phyloP scores from a whole-genome alignment of 2,329 filamentous ascomycete genomes.

The Pseudogymnoascus sp. region DNA sequence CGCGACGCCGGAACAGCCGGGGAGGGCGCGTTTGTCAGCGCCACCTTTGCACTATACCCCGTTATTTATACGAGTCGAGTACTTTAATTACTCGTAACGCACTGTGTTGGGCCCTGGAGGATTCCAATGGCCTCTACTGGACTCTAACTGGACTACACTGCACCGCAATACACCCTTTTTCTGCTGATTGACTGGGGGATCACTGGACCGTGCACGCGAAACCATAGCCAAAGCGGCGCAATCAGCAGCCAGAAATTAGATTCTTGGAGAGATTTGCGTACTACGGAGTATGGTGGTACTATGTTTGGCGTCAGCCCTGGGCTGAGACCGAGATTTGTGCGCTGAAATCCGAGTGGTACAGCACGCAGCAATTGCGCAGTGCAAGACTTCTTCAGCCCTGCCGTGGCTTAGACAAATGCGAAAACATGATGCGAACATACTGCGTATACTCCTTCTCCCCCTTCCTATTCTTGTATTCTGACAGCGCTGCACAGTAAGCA shows the following conservation, averaged over 20 bases:
- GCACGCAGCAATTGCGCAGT: not conserved
- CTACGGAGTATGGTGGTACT: not conserved
- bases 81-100: not conserved
- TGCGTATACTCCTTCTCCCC: not conserved
- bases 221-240: not conserved
- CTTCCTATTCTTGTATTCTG: no score
- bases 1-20: constrained; percentile 4
- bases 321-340: not conserved
- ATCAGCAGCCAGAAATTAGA: not conserved
- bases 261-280: not conserved
- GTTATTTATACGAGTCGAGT: not conserved
- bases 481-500: no score
- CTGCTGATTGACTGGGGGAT: not conserved
- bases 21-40: constrained; percentile 7
- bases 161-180: not conserved
- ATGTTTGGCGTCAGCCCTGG: not conserved
- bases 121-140: not conserved
- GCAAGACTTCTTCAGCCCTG: not conserved
- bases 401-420: not conserved
- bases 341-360: not conserved
- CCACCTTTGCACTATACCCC: not conserved
- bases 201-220: not conserved
- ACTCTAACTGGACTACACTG: not conserved
- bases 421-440: not conserved
- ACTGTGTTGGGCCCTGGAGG: not conserved